Conservation (phyloP, 371 early-diverging fungal genomes). For the Umbelopsis sp. region DNA sequence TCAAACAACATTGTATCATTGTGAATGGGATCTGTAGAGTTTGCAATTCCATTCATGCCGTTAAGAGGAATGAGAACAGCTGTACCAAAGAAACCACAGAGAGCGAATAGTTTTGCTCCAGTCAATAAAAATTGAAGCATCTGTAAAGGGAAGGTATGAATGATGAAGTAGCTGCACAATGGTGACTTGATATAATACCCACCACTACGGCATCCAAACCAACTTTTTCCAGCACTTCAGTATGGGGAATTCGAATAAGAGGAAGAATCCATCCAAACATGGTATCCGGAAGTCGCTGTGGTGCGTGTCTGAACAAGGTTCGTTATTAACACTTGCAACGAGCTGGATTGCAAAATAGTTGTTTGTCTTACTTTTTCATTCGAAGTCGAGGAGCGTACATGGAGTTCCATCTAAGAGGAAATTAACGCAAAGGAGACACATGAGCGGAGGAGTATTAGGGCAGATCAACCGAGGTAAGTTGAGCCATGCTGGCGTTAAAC, state of each 20-base stretch:
- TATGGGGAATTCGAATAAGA: conserved; percentile 54
- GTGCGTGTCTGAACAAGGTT: conserved; percentile 47
- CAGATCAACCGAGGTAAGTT: neutral
- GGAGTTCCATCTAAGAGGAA: conserved; percentile 45
- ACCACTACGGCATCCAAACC: conserved; percentile 74
- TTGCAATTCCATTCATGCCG: conserved; percentile 46
- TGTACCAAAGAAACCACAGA: conserved; percentile 54
- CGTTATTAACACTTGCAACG: no score
- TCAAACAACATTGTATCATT: conserved; percentile 35
- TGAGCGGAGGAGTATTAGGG: conserved; percentile 2
- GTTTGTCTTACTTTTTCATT: conserved; percentile 53
- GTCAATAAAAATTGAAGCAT: conserved; percentile 57
- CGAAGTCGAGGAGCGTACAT: conserved; percentile 69
- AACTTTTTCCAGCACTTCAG: conserved; percentile 61
- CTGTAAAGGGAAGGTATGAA: conserved; percentile 22
- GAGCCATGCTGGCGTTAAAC: neutral
- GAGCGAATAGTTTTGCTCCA: conserved; percentile 51
- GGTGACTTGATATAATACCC: conserved; percentile 1
- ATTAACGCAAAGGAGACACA: neutral
- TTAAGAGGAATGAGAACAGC: conserved; percentile 51
- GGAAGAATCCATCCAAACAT: conserved; percentile 71
- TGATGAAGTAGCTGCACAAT: neutral
- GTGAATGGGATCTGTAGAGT: conserved; percentile 22
- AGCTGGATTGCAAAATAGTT: neutral
- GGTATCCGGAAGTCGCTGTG: conserved; percentile 49